Evolutionary conservation across 495 filamentous ascomycete species (phyloP), one percentile per base, ranked within the genome.

Genomic region (Diplogelasinospora grovesii): DNA sequence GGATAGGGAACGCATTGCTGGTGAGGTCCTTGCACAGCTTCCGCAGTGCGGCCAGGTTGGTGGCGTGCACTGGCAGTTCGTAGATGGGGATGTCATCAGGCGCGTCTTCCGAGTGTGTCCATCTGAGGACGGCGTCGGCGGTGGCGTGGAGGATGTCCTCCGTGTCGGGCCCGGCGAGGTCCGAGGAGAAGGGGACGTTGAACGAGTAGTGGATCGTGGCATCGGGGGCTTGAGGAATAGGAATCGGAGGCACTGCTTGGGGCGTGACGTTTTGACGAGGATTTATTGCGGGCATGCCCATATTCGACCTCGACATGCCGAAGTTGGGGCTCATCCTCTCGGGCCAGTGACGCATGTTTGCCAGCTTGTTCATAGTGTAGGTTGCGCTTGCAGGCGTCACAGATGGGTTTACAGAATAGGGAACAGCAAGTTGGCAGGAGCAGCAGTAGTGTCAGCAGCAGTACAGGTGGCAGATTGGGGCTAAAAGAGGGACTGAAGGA

Each of bases 271-370:
- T 74, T 77, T 85, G 64, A 70, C 78, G 67, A 65, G 77, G 75
- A 37, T 75, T 74, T 59, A 82, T 71, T 48, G 71, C 63, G 39
- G 70, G 67, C 75, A 89, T 81, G 52, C 86, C 82, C 68, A 81
- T 77, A 53, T 82, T 80, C 54, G 81, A 60, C 51, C 69, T 79
- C 45, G 79, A 82, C 76, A 86, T 86, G 70, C 78, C 78, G 57
- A 86, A 86, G 56, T 68, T 75, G 43, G 85, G 82, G 49, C 83
- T 85, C 78, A 92, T 90, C 73, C 85, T 80, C 70, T 93, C 86
- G 74, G 83, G 85, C 75, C 87, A 89, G 79, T 93, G 86, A 71
- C 89, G 84, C 75, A 93, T 87, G 68, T 86, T 89, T 65, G 83
- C 79, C 58, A 95, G 81, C 70, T 90, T 93, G 74, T 94, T 89